Base-by-base conservation (phyloP, 148 eudicot species). In the Diospyros lotus region DNA sequence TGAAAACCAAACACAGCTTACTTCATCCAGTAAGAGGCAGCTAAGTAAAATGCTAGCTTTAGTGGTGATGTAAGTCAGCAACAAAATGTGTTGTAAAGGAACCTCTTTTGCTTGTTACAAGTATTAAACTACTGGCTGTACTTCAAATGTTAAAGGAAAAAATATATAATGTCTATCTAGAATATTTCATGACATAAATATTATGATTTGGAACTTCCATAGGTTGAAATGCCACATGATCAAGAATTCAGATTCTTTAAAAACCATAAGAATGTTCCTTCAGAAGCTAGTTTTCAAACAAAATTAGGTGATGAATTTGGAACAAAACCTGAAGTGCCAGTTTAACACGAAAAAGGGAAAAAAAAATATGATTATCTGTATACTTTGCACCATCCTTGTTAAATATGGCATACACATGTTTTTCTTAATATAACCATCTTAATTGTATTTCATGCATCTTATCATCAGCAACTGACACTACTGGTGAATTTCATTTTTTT, bases 11-110 rank as follows among this genome's bases (percentile, higher is more conserved):
- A 62, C 5, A 9, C 15, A 1, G 9, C 14, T 1, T 38, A 6
- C 43, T 62, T 7, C 66, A 62, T 62, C 66, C 4, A 38, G 66
- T 12, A 62, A 62, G 66, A 62, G 43, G 66, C 66, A 62, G 41
- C 41, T 60, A 17, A 56, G 17, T 13, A 10, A 2, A 40, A 60
- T 28, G 40, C 66, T 40, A 62, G 40, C 43, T 17, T 60, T 1
- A 9, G 64, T 60, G 9, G 28, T 17, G 64, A 9, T 17, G 11
- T 18, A 41, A 60, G 5, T 28, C 28, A 28, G 28, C 0, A 28
- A 28, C 28, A 58, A 60, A 60, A 60, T 60, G 64, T 60, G 64
- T 1, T 17, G 64, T 18, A 28, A 18, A 60, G 41, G 9, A 60
- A 60, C 59, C 12, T 28, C 28, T 55, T 13, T 55, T 5, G 59